Evolutionary conservation across 345 rosid species (phyloP).

Genomic region (Abelmoschus esculentus): DNA sequence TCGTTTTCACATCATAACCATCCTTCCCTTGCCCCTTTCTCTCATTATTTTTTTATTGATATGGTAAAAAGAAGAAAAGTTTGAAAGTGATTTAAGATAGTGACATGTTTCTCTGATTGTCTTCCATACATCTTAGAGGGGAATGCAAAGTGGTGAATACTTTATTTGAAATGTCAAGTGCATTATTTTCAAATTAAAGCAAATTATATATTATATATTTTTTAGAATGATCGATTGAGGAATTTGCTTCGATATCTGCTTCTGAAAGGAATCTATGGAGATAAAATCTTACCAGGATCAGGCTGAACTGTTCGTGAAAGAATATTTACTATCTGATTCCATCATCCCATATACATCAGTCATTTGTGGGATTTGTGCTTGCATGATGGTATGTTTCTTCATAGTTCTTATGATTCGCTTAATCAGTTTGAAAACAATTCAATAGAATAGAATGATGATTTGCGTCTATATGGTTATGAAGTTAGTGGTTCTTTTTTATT

Average conservation of each 20-base stretch:
- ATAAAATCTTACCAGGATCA: conserved; percentile 40
- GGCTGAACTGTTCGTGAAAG: conserved; percentile 49
- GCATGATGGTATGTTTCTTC: conserved; percentile 42
- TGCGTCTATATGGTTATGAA: background rate
- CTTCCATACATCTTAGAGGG: background rate
- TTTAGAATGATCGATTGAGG: background rate
- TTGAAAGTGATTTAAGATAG: background rate
- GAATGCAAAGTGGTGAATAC: background rate
- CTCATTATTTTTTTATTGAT: background rate
- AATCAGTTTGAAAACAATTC: background rate
- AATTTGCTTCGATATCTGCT: background rate
- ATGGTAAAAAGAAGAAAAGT: background rate
- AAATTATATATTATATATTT: background rate
- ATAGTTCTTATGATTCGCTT: background rate
- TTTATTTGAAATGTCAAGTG: background rate
- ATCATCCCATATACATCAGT: conserved; percentile 52
- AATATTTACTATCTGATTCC: conserved; percentile 44
- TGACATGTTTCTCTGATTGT: background rate
- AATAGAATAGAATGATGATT: background rate
- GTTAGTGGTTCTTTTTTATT: background rate
- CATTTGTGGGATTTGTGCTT: conserved; percentile 38
- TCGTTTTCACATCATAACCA: background rate
- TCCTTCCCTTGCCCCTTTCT: background rate
- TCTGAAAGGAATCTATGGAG: conserved; percentile 22
- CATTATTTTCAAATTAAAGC: background rate